Conservation (phyloP, 441 rosid species). For the Adansonia rubrostipa region DNA sequence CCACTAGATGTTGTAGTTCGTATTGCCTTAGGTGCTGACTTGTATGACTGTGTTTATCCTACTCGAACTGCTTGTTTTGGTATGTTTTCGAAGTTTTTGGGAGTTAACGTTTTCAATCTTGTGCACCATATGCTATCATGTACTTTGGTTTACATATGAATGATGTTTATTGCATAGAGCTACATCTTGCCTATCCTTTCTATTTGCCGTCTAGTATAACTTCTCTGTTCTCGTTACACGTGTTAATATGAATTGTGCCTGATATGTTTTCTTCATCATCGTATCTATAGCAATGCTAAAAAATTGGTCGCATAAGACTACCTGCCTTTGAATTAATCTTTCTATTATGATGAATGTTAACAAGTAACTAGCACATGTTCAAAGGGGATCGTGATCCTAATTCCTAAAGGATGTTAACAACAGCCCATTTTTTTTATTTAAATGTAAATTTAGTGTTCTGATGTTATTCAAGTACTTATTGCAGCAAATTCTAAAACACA, state of each 20-base stretch:
- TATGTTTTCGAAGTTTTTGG: slow-evolving; percentile 16
- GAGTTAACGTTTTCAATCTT: slow-evolving; percentile 1
- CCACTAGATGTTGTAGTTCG: slow-evolving; percentile 81
- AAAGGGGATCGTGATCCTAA: too few relatives aligned
- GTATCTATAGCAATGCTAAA: not conserved
- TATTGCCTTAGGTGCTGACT: slow-evolving; percentile 87
- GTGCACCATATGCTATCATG: not conserved
- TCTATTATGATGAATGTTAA: slow-evolving; percentile 3
- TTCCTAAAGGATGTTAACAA: too few relatives aligned
- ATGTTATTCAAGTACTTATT: slow-evolving; percentile 17
- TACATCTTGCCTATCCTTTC: not conserved
- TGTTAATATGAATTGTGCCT: slow-evolving; percentile 14
- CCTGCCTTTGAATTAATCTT: not conserved
- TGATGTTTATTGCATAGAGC: slow-evolving; percentile 3
- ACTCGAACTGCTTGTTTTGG: slow-evolving; percentile 91
- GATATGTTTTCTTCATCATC: not conserved
- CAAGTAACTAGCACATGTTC: not conserved
- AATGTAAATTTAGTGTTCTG: too few relatives aligned
- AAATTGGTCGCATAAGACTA: slow-evolving; percentile 1
- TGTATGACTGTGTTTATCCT: slow-evolving; percentile 85
- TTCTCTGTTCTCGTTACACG: not conserved
- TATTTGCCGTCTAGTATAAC: slow-evolving; percentile 16
- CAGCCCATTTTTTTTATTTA: too few relatives aligned
- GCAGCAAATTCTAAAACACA: slow-evolving; percentile 78
- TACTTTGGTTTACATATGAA: not conserved